Evolutionary conservation across 2,329 filamentous ascomycete genomes (phyloP), one percentile per base, ranked within the genome.

Genomic region (Juglanconis oblonga): DNA sequence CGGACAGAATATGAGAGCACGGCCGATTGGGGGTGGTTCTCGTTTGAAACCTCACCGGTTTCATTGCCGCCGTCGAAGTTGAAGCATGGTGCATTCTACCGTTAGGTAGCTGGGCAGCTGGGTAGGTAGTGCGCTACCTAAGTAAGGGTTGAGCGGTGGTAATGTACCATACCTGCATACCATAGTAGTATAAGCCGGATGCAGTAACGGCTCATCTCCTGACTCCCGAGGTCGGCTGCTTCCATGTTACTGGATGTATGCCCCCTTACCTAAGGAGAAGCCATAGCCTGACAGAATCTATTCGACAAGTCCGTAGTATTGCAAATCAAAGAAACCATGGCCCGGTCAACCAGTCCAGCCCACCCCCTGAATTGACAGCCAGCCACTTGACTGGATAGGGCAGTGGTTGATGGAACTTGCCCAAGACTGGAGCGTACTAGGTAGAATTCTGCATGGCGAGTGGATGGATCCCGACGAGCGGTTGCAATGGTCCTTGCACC

Each of bases 21-120:
- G 38, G 38, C n/a, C 49, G 13, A 11, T 10, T 32, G n/a, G 47
- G 29, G 38, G 40, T 40, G 55, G 14, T 35, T 51, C 47, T 33
- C 11, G 36, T 51, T 51, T 57, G 55, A 57, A 57, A 57, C 55
- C 47, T 35, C 1, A 29, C 38, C 38, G 35, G 55, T 57, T 57
- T 57, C 55, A 57, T 57, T 57, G 38, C 38, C 24, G 45, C 17
- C 44, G 9, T 47, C 17, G 44, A 47, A 17, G 5, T 24, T 24
- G 24, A 24, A 24, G 24, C 24, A 24, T 24, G 24, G 24, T 24
- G 24, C 24, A 24, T 24, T 24, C 24, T 24, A 24, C 24, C 24
- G 24, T 24, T 24, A 42, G 11, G n/a, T 13, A 42, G 38, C 14
- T 42, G 38, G 14, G 38, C 11, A 4, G 38, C 4, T 42, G 17